A percentile compares a stretch with the other conserved stretches of the same genome.
Conservation (phyloP, 257 asterid genomes). For the Solanum paucissectum region DNA sequence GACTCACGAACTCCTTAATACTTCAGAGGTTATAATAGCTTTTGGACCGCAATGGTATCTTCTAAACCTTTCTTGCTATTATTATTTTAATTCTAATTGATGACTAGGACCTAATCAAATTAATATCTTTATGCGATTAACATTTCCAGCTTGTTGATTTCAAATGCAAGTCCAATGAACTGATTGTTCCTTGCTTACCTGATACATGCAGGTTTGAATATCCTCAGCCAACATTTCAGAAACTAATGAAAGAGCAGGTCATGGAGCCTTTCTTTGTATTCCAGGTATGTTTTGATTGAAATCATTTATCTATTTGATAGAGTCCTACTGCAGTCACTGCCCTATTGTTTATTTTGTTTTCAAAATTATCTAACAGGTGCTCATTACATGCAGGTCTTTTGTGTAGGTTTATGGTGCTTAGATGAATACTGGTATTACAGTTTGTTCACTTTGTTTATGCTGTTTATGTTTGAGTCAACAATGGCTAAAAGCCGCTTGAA, state of each 20-base stretch:
- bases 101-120: background rate
- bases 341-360: background rate
- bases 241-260: conserved; percentile 86
- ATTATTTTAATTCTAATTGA: background rate
- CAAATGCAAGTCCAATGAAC: background rate
- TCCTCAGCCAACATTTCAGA: conserved; percentile 96
- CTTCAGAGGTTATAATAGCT: background rate
- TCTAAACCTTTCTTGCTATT: background rate
- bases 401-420: conserved; percentile 98
- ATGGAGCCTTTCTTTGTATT: conserved; percentile 96
- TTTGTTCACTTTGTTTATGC: conserved; percentile 88
- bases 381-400: conserved; percentile 61
- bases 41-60: background rate
- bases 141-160: background rate
- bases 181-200: conserved; percentile 4
- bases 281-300: conserved; percentile 50
- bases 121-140: background rate
- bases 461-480: conserved; percentile 97
- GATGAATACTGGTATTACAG: conserved; percentile 98
- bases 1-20: background rate
- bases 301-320: background rate
- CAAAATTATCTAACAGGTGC: conserved; percentile 6
- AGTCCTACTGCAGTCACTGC: background rate
- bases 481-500: conserved; percentile 97
- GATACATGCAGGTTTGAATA: conserved; percentile 72